Evolutionary conservation across 2,329 filamentous ascomycete genomes (phyloP).

Genomic region (Capronia coronata): DNA sequence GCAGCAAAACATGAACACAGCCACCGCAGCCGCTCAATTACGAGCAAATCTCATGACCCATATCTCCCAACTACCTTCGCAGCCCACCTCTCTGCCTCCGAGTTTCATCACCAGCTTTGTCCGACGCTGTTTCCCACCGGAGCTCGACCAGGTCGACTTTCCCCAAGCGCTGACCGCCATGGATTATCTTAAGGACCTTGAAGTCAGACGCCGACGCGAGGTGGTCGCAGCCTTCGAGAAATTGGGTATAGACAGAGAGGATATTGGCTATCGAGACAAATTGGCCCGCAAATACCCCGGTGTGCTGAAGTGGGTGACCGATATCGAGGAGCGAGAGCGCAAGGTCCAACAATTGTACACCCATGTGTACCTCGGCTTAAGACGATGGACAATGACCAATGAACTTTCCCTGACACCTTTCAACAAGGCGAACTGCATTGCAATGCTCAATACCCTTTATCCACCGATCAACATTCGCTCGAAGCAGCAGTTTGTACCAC

Average conservation of each 20-base stretch:
- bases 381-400: slow-evolving; percentile 61
- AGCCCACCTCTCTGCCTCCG: slow-evolving; percentile 57
- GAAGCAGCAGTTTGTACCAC: slow-evolving; percentile 38
- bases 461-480: slow-evolving; percentile 43
- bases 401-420: slow-evolving; percentile 57
- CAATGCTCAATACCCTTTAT: slow-evolving; percentile 62
- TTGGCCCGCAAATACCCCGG: slow-evolving; percentile 49
- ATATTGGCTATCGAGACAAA: slow-evolving; percentile 44
- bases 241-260: slow-evolving; percentile 47
- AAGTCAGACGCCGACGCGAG: slow-evolving; percentile 54
- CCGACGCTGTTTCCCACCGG: slow-evolving; percentile 51
- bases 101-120: slow-evolving; percentile 58
- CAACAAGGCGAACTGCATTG: slow-evolving; percentile 60
- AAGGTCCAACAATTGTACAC: slow-evolving; percentile 53
- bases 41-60: slow-evolving; percentile 43
- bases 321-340: slow-evolving; percentile 46
- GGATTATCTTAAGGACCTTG: slow-evolving; percentile 60
- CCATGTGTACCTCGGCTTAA: slow-evolving; percentile 55
- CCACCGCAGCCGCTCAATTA: slow-evolving; percentile 38
- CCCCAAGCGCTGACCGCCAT: slow-evolving; percentile 59
- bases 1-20: slow-evolving; percentile 25
- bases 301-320: slow-evolving; percentile 51
- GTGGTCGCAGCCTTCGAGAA: slow-evolving; percentile 52
- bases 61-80: slow-evolving; percentile 52
- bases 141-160: slow-evolving; percentile 56